Evolutionary conservation across 192 early-diverging fungal species (phyloP), one percentile per base, ranked within the genome.

Genomic region (Umbelopsis ramanniana): DNA sequence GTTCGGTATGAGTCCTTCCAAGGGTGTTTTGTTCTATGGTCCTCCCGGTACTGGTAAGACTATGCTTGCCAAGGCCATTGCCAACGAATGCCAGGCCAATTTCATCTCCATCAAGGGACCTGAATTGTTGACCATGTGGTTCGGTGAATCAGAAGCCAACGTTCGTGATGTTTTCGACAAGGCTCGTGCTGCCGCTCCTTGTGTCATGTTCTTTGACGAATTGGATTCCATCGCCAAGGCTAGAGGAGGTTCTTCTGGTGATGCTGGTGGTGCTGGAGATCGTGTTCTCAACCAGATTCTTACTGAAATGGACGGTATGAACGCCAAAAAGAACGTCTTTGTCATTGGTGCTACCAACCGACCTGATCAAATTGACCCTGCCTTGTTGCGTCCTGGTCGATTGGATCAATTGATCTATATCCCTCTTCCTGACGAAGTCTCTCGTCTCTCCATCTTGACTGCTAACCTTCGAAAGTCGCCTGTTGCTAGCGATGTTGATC

Each of bases 171-270:
- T 99, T 46, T 99, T 99, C 87, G 96, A 98, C 86, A 97, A 97
- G 88, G 97, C 96, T 19, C 91, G 97, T 71, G 94, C 96, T 4
- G 97, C 96, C 37, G 93, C 96, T 12, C 97, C 97, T 37, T 99
- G 97, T 82, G 97, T 99, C 35, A 96, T 99, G 95, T 99, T 99
- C 94, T 99, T 99, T 89, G 97, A 99, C 72, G 97, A 99, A 86
- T 82, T 99, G 77, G 97, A 99, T 84, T 97, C 96, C 40, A 91
- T 98, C 77, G 96, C 96, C 79, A 97, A 97, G 85, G 90, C 96
- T 22, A 95, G 97, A 81, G 97, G 77, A 46, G 79, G 71, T 53
- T 83, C 82, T 21, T 70, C 69, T 1, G 97, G 97, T 66, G 96
- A 96, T 78, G 92, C 86, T 22, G 94, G 94, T 40, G 97, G 97